Conservation (phyloP, 2,329 filamentous ascomycete genomes). For the Hirsutella minnesotensis region DNA sequence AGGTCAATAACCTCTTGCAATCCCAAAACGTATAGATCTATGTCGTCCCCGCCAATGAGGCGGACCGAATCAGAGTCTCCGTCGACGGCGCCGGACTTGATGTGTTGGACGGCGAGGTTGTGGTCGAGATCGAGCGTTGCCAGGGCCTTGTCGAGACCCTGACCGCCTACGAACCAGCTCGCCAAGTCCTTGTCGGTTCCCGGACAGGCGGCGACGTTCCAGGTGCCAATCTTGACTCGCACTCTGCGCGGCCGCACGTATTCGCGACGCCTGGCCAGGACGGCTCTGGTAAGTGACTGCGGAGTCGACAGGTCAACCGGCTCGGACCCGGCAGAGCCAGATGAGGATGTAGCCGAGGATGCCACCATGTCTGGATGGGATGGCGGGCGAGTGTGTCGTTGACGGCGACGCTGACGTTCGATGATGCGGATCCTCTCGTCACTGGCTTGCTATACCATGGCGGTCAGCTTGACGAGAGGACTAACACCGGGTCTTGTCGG, state of each 20-base stretch:
- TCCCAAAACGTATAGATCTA: conserved; percentile 82
- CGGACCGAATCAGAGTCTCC: conserved; percentile 20
- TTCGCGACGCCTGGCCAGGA: conserved; percentile 65
- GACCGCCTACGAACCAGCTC: conserved; percentile 75
- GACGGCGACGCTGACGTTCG: conserved; percentile 11
- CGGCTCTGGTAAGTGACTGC: conserved; percentile 48
- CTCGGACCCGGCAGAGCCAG: conserved; percentile 25
- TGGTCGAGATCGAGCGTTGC: conserved; percentile 38
- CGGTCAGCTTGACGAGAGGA: conserved; percentile 7
- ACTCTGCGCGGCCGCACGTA: conserved; percentile 66
- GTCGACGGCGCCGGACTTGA: conserved; percentile 22
- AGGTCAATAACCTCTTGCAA: conserved; percentile 90
- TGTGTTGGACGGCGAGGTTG: conserved; percentile 22
- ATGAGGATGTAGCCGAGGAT: conserved; percentile 16
- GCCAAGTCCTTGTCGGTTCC: conserved; percentile 81
- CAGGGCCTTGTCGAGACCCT: conserved; percentile 54
- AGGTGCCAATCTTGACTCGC: conserved; percentile 81
- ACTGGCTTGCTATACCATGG: conserved; percentile 22
- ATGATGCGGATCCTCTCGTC: conserved; percentile 10
- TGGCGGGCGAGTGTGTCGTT: conserved; percentile 5
- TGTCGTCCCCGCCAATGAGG: conserved; percentile 49
- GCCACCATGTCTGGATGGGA: conserved; percentile 12
- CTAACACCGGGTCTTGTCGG: not conserved
- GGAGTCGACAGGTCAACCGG: conserved; percentile 33
- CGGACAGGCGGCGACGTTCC: conserved; percentile 83